phyloP scores from a whole-genome alignment of 108 stramenopile species.

The Parmales sp. region DNA sequence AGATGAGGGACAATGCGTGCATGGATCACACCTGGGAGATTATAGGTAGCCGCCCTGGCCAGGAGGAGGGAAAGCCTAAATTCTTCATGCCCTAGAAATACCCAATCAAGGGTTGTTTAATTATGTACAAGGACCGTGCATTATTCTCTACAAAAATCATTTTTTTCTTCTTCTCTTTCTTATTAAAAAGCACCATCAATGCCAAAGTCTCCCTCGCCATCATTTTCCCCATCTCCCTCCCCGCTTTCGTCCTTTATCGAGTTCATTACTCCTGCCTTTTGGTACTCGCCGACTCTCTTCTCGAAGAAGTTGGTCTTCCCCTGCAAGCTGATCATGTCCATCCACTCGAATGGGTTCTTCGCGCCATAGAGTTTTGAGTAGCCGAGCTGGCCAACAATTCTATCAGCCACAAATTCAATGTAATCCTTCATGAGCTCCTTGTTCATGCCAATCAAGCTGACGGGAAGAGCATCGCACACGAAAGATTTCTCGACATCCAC shows the following conservation, averaged over 20 bases:
- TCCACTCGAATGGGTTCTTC: slow-evolving; percentile 87
- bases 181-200: not conserved
- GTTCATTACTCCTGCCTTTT: slow-evolving; percentile 90
- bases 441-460: slow-evolving; percentile 85
- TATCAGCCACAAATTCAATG: slow-evolving; percentile 84
- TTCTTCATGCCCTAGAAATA: slow-evolving; percentile 14
- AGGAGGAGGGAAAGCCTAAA: not conserved
- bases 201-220: not conserved
- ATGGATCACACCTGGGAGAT: slow-evolving; percentile 14
- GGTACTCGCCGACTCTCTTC: slow-evolving; percentile 93
- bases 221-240: not conserved
- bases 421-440: slow-evolving; percentile 75
- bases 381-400: slow-evolving; percentile 61
- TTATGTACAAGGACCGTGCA: too few species aligned
- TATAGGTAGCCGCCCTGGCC: slow-evolving; percentile 1
- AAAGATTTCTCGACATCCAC: slow-evolving; percentile 81
- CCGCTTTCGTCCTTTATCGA: slow-evolving; percentile 23
- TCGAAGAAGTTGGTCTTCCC: slow-evolving; percentile 99
- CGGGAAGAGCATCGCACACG: slow-evolving; percentile 79
- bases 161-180: not conserved
- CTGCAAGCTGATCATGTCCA: slow-evolving; percentile 85
- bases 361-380: slow-evolving; percentile 59
- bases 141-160: not conserved
- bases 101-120: too few species aligned
- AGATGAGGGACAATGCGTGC: slow-evolving; percentile 12